Evolutionary conservation across 2,329 filamentous ascomycete genomes (phyloP).

Genomic region (Coniochaeta sp.): DNA sequence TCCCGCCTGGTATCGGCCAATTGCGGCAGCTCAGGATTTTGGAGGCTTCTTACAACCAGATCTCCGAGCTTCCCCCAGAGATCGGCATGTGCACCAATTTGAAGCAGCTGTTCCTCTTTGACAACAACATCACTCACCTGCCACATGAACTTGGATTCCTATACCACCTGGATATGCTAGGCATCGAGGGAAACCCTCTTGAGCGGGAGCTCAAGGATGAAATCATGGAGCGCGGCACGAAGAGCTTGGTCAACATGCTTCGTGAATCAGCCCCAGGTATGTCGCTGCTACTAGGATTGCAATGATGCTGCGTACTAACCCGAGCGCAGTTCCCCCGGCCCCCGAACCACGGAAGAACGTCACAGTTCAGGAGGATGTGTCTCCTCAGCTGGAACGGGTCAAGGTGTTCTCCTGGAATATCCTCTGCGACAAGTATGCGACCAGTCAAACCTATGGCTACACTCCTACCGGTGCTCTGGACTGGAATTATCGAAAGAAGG

Average conservation of each 20-base stretch:
- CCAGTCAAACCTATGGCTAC: slow-evolving; percentile 79
- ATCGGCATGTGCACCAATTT: slow-evolving; percentile 95
- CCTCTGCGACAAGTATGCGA: slow-evolving; percentile 89
- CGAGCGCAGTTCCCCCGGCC: slow-evolving; percentile 60
- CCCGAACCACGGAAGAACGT: slow-evolving; percentile 73
- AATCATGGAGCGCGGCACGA: slow-evolving; percentile 81
- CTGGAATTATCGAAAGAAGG: slow-evolving; percentile 81
- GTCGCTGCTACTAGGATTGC: not conserved
- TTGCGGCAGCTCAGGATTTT: slow-evolving; percentile 75
- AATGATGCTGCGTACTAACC: slow-evolving; percentile 13
- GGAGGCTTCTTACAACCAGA: slow-evolving; percentile 82
- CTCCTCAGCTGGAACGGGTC: slow-evolving; percentile 58
- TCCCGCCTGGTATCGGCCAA: slow-evolving; percentile 77
- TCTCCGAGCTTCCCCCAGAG: slow-evolving; percentile 76
- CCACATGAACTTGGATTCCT: slow-evolving; percentile 85
- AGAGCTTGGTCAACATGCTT: slow-evolving; percentile 73
- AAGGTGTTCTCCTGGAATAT: slow-evolving; percentile 93
- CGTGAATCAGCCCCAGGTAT: slow-evolving; percentile 79
- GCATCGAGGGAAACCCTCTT: slow-evolving; percentile 86
- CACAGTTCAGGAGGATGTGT: slow-evolving; percentile 63
- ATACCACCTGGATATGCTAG: slow-evolving; percentile 80
- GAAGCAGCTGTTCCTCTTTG: slow-evolving; percentile 78
- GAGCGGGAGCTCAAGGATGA: slow-evolving; percentile 70
- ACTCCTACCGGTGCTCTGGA: slow-evolving; percentile 72
- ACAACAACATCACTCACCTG: slow-evolving; percentile 78